Evolutionary conservation across 2,329 filamentous ascomycete genomes (phyloP), one percentile per base, ranked within the genome.

Genomic region (Alternaria metachromatica): DNA sequence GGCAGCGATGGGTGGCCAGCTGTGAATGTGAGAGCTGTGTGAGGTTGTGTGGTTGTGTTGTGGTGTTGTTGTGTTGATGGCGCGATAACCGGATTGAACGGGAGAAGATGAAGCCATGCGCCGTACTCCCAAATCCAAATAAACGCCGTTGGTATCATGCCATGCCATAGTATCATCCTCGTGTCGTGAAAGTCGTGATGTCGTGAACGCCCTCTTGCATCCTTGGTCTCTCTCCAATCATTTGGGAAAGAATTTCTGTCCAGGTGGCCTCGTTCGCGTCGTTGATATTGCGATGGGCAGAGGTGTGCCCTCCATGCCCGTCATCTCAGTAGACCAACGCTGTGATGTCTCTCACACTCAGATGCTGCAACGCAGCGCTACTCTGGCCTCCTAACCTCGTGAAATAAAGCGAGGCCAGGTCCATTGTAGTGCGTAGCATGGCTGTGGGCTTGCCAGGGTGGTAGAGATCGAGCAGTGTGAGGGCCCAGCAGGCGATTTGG

Each of bases 391-490:
- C 37, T 3, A 41, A 18, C 37, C 58, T 33, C 11, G 62, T 55
- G 33, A 62, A 62, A 13, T 56, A 60, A 2, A 63, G 18, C 6
- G 62, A 62, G 2, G 75, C 25, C 1, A 69, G 6, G 9, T 74
- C 68, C 33, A 67, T 66, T 0, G 68, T 69, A 4, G 67, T 68
- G 41, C 73, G 72, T 15, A 72, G 55, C 15, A 78, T 25, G 7
- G 65, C 65, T 15, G 68, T 68, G 0, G 75, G 73, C 21, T 73
- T 75, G 4, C 75, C 75, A 0, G 76, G 76, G 43, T 68, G 70
- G 50, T 76, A 65, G 2, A 80, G 67, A 48, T 78, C 75, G 54
- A 76, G 71, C 0, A 80, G 65, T 2, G 73, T 75, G 2, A 78
- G 60, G 43, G 68, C 54, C 76, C 76, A 80, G 67, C 72, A 76